These are phyloP conservation scores for Pseudogymnoascus sp. DNA, from an alignment of 2,329 filamentous ascomycete genomes.

Conservation along the genomic window DNA sequence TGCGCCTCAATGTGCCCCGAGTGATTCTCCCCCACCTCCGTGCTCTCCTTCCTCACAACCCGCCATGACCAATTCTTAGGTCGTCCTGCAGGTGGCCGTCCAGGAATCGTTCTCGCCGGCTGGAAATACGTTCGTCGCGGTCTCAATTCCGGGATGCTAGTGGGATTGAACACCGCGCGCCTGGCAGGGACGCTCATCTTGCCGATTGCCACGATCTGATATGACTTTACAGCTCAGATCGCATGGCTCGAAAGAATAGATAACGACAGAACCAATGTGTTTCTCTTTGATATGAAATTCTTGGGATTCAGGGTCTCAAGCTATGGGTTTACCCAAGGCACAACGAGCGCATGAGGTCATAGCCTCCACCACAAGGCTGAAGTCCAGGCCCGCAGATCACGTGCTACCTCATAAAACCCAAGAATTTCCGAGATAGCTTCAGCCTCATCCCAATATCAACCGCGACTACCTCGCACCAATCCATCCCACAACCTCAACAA, in stretches of 20 bases:
- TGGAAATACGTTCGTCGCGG: conserved; percentile 20
- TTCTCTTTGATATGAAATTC: background rate
- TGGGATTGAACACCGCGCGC: conserved; percentile 28
- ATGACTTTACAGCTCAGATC: background rate
- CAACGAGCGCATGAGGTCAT: background rate
- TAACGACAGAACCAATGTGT: background rate
- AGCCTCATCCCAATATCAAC: conserved; percentile 12
- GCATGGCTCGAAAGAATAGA: background rate
- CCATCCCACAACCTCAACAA: conserved; percentile 27
- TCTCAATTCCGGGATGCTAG: conserved; percentile 29
- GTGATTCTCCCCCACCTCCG: conserved; percentile 50
- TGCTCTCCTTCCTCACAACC: conserved; percentile 35
- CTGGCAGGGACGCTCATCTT: conserved; percentile 19
- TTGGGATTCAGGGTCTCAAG: background rate
- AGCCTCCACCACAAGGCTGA: background rate
- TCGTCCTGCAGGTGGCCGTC: conserved; percentile 18
- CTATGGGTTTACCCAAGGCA: background rate
- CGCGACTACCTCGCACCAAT: background rate
- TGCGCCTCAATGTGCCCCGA: conserved; percentile 74
- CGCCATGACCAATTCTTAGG: conserved; percentile 17
- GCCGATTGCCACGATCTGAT: background rate
- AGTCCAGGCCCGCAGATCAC: background rate
- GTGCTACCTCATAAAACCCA: background rate
- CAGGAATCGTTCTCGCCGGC: conserved; percentile 13
- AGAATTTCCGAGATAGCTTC: conserved; percentile 9